A percentile compares a stretch with the other conserved stretches of the same genome.
phyloP scores from a whole-genome alignment of 2,329 filamentous ascomycete genomes.

The Didymellaceae sp. region DNA sequence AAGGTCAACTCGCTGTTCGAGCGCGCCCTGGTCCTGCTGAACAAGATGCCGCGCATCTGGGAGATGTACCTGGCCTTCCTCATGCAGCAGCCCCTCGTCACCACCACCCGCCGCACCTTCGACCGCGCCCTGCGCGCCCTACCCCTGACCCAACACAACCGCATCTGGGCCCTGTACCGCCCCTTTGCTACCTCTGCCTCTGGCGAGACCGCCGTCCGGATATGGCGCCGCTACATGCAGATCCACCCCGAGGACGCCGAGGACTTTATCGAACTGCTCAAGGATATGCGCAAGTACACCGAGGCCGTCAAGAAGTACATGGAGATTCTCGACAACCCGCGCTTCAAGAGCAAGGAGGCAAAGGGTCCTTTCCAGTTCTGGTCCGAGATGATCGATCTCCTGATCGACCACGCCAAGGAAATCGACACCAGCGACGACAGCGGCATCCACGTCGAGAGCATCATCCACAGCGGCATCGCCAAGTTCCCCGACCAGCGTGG shows the following conservation, averaged over 20 bases:
- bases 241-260: conserved; percentile 94
- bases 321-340: conserved; percentile 85
- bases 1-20: conserved; percentile 98
- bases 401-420: conserved; percentile 88
- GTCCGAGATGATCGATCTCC: conserved; percentile 94
- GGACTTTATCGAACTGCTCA: conserved; percentile 89
- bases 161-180: conserved; percentile 91
- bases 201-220: conserved; percentile 86
- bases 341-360: conserved; percentile 89
- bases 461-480: conserved; percentile 88
- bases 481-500: conserved; percentile 93
- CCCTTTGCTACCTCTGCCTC: conserved; percentile 90
- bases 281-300: conserved; percentile 82
- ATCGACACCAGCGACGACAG: conserved; percentile 81
- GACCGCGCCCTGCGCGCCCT: conserved; percentile 90
- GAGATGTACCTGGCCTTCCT: conserved; percentile 95
- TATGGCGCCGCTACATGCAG: conserved; percentile 97
- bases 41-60: conserved; percentile 99
- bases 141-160: conserved; percentile 92
- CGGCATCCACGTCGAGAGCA: conserved; percentile 88
- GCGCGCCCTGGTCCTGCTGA: conserved; percentile 86
- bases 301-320: conserved; percentile 93
- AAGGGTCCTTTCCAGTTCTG: conserved; percentile 97
- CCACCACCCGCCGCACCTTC: conserved; percentile 83
- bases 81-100: conserved; percentile 89